Evolutionary conservation across 2,329 filamentous ascomycete genomes (phyloP).

Genomic region (Leptosphaerulina australis): DNA sequence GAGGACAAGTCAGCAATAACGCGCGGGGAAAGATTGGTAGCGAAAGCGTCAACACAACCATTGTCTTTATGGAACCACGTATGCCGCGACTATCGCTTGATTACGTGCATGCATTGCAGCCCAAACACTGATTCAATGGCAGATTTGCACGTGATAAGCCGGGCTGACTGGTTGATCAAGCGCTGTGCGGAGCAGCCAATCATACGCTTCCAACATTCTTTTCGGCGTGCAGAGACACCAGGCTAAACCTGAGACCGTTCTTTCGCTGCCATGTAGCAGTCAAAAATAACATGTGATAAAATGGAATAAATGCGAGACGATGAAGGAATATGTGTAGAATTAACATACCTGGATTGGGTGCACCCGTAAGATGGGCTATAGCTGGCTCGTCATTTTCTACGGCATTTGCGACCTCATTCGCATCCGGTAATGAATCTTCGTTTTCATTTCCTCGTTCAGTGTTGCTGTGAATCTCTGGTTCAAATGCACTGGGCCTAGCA

Average conservation of each 20-base stretch:
- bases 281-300: slow-evolving; percentile 7
- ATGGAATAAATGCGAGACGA: background rate
- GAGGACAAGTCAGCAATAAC: background rate
- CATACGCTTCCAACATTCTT: background rate
- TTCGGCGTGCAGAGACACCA: slow-evolving; percentile 14
- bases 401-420: background rate
- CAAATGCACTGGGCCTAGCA: background rate
- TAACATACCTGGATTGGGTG: slow-evolving; percentile 29
- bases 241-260: no score
- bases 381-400: slow-evolving; percentile 5
- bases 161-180: slow-evolving; percentile 25
- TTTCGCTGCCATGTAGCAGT: no score
- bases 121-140: slow-evolving; percentile 26
- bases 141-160: slow-evolving; percentile 36
- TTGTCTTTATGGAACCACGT: slow-evolving; percentile 24
- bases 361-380: slow-evolving; percentile 7
- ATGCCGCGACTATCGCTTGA: slow-evolving; percentile 23
- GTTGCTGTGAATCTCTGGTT: background rate
- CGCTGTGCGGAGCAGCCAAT: slow-evolving; percentile 12
- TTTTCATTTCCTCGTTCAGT: background rate
- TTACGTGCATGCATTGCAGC: slow-evolving; percentile 37
- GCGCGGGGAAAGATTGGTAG: slow-evolving; percentile 3
- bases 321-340: no score
- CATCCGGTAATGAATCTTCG: background rate
- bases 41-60: slow-evolving; percentile 4